Conservation (phyloP, 768 basidiomycete species). For the Suillus tomentosus region DNA sequence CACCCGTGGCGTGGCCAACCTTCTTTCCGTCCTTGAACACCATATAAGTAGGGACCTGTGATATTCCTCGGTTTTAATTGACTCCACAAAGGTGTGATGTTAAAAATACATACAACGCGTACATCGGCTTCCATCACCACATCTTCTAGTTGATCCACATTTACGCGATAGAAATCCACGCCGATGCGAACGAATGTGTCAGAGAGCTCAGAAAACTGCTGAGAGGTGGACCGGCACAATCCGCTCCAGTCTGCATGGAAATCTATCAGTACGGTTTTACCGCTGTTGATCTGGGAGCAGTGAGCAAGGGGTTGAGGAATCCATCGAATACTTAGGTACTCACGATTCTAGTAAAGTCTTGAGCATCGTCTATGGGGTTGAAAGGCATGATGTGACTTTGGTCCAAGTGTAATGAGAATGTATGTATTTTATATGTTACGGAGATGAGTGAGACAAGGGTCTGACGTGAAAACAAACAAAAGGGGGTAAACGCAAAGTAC, state of each 20-base stretch:
- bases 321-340: neutral
- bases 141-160: slow-evolving; percentile 60
- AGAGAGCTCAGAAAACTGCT: slow-evolving; percentile 22
- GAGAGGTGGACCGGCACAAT: slow-evolving; percentile 16
- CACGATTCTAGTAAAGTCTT: slow-evolving; percentile 25
- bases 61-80: neutral
- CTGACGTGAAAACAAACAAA: slow-evolving; percentile 6
- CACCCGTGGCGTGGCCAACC: slow-evolving; percentile 27
- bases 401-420: neutral
- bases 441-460: neutral
- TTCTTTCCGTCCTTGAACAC: slow-evolving; percentile 33
- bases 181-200: slow-evolving; percentile 30
- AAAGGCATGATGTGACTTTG: slow-evolving; percentile 17
- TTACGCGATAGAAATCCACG: slow-evolving; percentile 71
- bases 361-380: slow-evolving; percentile 20
- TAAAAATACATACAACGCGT: slow-evolving; percentile 50
- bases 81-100: neutral
- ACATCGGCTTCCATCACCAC: slow-evolving; percentile 62
- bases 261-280: slow-evolving; percentile 27
- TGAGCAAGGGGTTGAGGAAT: neutral
- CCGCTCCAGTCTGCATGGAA: slow-evolving; percentile 23
- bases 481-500: neutral
- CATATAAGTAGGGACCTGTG: slow-evolving; percentile 30
- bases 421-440: neutral
- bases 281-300: slow-evolving; percentile 27